Percentiles rank a stretch among this genome's conserved stretches.
phyloP scores from a whole-genome alignment of 208 protist genomes.

The Acanthamoeba comandoni region DNA sequence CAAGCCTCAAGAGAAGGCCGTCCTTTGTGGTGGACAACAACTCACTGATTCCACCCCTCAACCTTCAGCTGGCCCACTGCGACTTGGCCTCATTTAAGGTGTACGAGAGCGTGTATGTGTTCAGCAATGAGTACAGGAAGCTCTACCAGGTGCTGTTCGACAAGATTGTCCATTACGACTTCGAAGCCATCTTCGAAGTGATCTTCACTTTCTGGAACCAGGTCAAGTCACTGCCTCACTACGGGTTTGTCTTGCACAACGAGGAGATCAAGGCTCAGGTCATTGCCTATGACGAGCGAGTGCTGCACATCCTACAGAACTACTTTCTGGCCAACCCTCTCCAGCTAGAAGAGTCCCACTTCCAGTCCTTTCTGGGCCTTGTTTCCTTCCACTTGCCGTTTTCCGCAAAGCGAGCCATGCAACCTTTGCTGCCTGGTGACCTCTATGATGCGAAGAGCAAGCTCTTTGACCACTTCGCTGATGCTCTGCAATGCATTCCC shows the following conservation, averaged over 20 bases:
- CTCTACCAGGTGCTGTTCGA: slow-evolving; percentile 66
- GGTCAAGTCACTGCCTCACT: slow-evolving; percentile 65
- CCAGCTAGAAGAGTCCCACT: slow-evolving; percentile 34
- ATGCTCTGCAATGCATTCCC: not conserved
- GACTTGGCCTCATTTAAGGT: slow-evolving; percentile 11
- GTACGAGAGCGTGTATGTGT: slow-evolving; percentile 53
- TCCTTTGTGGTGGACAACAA: not conserved
- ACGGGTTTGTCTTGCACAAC: slow-evolving; percentile 7
- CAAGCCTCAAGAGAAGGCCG: not conserved
- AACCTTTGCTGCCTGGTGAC: slow-evolving; percentile 10
- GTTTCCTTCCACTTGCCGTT: slow-evolving; percentile 66
- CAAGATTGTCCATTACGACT: slow-evolving; percentile 26
- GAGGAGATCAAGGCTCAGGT: slow-evolving; percentile 14
- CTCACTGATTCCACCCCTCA: slow-evolving; percentile 42
- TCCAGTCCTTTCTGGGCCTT: slow-evolving; percentile 13
- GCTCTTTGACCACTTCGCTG: slow-evolving; percentile 31
- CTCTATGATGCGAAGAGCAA: not conserved
- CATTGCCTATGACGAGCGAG: slow-evolving; percentile 33
- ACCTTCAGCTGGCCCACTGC: slow-evolving; percentile 31
- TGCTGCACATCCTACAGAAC: slow-evolving; percentile 24
- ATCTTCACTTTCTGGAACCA: slow-evolving; percentile 68
- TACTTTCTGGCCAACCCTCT: slow-evolving; percentile 41
- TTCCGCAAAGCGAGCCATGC: slow-evolving; percentile 18
- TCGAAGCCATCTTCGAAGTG: slow-evolving; percentile 47
- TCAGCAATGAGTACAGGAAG: slow-evolving; percentile 68